Evolutionary conservation across 352 stramenopile genomes (phyloP), one percentile per base, ranked within the genome.

Genomic region (Pythium phragmitis): DNA sequence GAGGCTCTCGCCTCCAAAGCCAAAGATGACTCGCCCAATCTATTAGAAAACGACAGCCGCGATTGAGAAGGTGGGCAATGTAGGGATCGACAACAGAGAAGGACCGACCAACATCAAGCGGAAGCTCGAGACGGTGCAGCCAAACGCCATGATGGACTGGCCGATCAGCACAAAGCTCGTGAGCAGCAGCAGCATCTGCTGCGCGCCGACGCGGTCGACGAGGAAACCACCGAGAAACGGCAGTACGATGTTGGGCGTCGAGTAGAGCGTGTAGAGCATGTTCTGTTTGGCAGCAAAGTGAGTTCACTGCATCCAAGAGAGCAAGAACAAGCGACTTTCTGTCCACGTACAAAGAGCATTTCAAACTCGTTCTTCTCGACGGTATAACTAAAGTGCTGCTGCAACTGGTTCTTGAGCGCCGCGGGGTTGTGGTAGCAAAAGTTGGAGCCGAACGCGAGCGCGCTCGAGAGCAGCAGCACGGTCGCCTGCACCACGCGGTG

Each of bases 261-360:
- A 88, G 69, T 95, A 94, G 23, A 94, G 59, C 19, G 81, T 91
- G 74, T 97, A 97, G 28, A 97, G 75, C 54, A 96, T 62, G 57
- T 85, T 92, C 76, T 92, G 81, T 16, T 30, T 30, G 26, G 26
- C 7, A 36, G 36, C 17, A 33, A 30, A 5, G 51, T 12, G 7
- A 34, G 19, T 23, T 23, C 26, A 30, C 1, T 30, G 26, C 26
- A 30, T 30, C 26, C 26, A 30, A 30, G 4, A 30, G 1, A 5
- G 26, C 26, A 30, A 3, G 26, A 30, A 30, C 2, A 5, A 30
- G 26, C 4, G 26, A 5, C 3, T 30, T 30, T 30, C 26, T 30
- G 26, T 5, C 26, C 41, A 61, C 59, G 45, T 60, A 84, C 67
- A 57, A 84, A 84, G 5, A 80, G 63, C 53, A 79, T 59, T 64